Base-by-base conservation (phyloP, 768 basidiomycete species). In the Hemileccinum impolitum region DNA sequence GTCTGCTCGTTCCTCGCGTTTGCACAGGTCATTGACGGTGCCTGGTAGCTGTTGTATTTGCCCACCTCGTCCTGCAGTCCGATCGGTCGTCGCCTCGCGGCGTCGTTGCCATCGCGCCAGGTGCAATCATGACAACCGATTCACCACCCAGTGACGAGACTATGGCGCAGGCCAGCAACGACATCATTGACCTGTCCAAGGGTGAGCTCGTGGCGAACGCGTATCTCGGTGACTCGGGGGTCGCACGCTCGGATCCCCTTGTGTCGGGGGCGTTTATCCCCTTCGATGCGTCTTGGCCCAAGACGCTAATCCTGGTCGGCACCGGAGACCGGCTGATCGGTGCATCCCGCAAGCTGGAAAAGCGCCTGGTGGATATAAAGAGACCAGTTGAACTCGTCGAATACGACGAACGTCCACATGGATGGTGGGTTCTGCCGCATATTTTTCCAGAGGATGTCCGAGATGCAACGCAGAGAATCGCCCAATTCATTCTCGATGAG, bases 71-170 rank as follows among this genome's bases (percentile, higher is more conserved):
- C 35, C 69, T 74, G 50, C 84, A 87, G 67, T 81, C 81, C 19
- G 79, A 15, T 60, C 38, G 68, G 39, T 68, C 70, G 4, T 68
- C 84, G 31, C 79, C 80, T 37, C 62, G 67, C 0, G 80, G 85
- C 52, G 66, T 89, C 53, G 68, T 80, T 21, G 67, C 84, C 18
- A 71, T 87, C 26, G 70, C 82, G 0, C 86, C 87, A 0, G 6
- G 0, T 4, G 15, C 46, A 6, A 40, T 43, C 6, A 50, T 19
- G 7, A 63, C 58, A 2, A 14, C 3, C 1, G 40, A 47, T 10
- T n/a, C n/a, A n/a, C 7, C 0, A 28, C 1, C 17, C 12, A 45
- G 43, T 40, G 50, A 48, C 5, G 10, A 49, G 6, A 40, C 47
- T 31, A 37, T 43, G 40, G 34, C 39, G n/a, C 42, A 26, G 5